Conservation (phyloP, 768 basidiomycete genomes). For the Tricholoma sp. region DNA sequence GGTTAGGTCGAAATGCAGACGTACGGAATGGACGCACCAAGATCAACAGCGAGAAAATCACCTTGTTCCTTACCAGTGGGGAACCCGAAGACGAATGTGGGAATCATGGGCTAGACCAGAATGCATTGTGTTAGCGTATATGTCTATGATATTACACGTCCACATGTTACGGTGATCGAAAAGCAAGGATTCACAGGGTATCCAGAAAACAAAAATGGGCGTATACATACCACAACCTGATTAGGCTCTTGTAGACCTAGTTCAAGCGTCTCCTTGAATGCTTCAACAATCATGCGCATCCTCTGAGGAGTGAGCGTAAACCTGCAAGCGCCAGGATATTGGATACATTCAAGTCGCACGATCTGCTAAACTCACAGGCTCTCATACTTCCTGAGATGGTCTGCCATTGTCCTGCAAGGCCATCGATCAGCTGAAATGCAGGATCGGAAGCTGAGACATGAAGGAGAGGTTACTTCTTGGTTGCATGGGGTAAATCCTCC, state of each 20-base stretch:
- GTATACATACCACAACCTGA: slow-evolving; percentile 77
- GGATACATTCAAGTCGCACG: slow-evolving; percentile 3
- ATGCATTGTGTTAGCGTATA: slow-evolving; percentile 3
- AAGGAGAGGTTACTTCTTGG: slow-evolving; percentile 65
- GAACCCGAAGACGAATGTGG: slow-evolving; percentile 95
- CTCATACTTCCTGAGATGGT: slow-evolving; percentile 90
- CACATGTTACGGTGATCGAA: background rate
- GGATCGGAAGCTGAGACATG: slow-evolving; percentile 1
- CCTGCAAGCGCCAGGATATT: slow-evolving; percentile 27
- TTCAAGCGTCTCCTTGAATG: slow-evolving; percentile 91
- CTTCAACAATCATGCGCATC: slow-evolving; percentile 96
- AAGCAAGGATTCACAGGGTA: background rate
- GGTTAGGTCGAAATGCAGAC: background rate
- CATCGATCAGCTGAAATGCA: slow-evolving; percentile 9
- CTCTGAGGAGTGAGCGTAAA: slow-evolving; percentile 86
- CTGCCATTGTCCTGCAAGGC: slow-evolving; percentile 75
- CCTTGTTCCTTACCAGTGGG: slow-evolving; percentile 87
- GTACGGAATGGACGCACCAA: slow-evolving; percentile 46
- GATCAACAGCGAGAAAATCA: slow-evolving; percentile 85
- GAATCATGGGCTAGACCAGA: slow-evolving; percentile 79
- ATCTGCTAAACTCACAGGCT: slow-evolving; percentile 54
- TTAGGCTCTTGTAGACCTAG: slow-evolving; percentile 75
- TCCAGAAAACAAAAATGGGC: background rate
- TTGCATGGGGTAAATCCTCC: slow-evolving; percentile 87
- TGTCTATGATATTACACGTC: background rate